Conservation (phyloP, 2,329 filamentous ascomycete species). For the Pyricularia grisea region DNA sequence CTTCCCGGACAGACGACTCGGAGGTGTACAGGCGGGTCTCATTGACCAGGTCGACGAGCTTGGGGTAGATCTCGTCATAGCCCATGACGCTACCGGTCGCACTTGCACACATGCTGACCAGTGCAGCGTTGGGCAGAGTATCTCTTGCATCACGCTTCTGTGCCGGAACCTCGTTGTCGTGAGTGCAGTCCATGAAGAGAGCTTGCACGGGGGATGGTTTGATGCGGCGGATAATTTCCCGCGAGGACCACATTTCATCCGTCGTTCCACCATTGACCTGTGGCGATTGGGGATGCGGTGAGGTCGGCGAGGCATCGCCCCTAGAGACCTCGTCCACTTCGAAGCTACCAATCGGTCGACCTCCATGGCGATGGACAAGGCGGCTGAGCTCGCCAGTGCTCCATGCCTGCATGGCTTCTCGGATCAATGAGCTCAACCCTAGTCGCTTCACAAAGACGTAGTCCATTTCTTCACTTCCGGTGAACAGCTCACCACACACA, state of each 20-base stretch:
- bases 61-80: constrained; percentile 93
- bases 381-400: constrained; percentile 87
- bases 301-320: constrained; percentile 34
- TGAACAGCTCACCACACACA: constrained; percentile 91
- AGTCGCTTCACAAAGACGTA: constrained; percentile 92
- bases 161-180: constrained; percentile 93
- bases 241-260: constrained; percentile 26
- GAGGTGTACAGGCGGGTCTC: constrained; percentile 81
- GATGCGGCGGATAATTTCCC: constrained; percentile 69
- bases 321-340: constrained; percentile 80
- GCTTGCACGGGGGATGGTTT: constrained; percentile 85
- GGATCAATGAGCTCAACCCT: constrained; percentile 82
- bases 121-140: constrained; percentile 84
- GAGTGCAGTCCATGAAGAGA: constrained; percentile 97
- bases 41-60: constrained; percentile 83
- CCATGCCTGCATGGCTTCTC: constrained; percentile 98
- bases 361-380: constrained; percentile 87
- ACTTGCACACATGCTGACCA: constrained; percentile 93
- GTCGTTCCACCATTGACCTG: constrained; percentile 13
- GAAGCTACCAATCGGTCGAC: constrained; percentile 92
- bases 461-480: constrained; percentile 90
- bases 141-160: constrained; percentile 93
- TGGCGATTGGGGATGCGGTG: constrained; percentile 12
- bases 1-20: constrained; percentile 45
- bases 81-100: constrained; percentile 95